These are phyloP conservation scores for Tricholoma matsutake DNA, from an alignment of 768 basidiomycete genomes.

Conservation along the genomic window DNA sequence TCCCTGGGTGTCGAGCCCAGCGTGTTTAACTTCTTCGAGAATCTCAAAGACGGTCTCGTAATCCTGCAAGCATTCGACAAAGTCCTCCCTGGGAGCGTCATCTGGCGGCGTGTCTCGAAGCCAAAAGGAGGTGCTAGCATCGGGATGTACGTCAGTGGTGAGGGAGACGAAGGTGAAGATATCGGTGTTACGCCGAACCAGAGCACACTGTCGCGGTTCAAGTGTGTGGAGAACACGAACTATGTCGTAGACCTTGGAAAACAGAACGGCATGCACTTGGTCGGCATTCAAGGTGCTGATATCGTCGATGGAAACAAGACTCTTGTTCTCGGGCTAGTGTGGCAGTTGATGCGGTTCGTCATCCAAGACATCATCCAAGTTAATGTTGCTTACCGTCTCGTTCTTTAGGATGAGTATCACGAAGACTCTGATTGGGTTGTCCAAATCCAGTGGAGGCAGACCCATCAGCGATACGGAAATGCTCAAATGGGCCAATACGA, in stretches of 20 bases:
- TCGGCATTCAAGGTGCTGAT: conserved; percentile 97
- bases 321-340: conserved; percentile 91
- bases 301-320: conserved; percentile 94
- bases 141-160: conserved; percentile 38
- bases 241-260: conserved; percentile 91
- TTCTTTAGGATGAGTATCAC: conserved; percentile 74
- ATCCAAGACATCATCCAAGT: neutral
- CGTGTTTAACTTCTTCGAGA: conserved; percentile 96
- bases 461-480: conserved; percentile 92
- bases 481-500: conserved; percentile 93
- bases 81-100: conserved; percentile 85
- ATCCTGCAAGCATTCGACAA: conserved; percentile 98
- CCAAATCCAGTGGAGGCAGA: conserved; percentile 63
- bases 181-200: conserved; percentile 82
- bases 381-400: no score
- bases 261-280: conserved; percentile 91
- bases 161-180: conserved; percentile 71
- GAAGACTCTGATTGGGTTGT: conserved; percentile 80
- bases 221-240: conserved; percentile 98
- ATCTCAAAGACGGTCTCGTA: conserved; percentile 86
- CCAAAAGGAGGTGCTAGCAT: conserved; percentile 65
- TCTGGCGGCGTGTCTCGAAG: conserved; percentile 96
- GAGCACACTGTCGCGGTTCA: conserved; percentile 88
- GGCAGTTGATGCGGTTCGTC: conserved; percentile 92
- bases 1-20: conserved; percentile 94